Evolutionary conservation across 2,329 filamentous ascomycete species (phyloP), one percentile per base, ranked within the genome.

Genomic region (Paecilomyces formosus): DNA sequence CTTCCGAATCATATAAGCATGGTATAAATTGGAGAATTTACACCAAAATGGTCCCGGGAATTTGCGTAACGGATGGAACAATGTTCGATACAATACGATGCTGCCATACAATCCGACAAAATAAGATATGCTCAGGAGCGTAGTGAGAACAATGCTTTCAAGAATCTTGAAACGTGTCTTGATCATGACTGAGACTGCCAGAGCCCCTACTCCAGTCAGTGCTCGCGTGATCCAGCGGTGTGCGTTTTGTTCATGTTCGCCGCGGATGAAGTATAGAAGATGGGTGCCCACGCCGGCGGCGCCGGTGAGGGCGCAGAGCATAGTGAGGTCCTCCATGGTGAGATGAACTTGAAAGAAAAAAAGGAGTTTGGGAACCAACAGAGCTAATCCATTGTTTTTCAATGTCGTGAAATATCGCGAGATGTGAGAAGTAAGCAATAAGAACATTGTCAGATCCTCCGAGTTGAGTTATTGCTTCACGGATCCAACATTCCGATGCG

Each of bases 31-130:
- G 21, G 60, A 57, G 1, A 59, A 26, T 21, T n/a, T 53, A 1
- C 55, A 53, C 1, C 55, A 18, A 15, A 58, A 55, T 21, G 62
- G 58, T 13, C 62, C 62, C 1, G 62, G 62, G 39, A 64, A 64
- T 26, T 24, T 21, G 11, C 58, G 57, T 39, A 64, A 35, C 11
- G 28, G 62, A 54, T 60, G 57, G 26, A 64, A 64, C 39, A 61
- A 54, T 9, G 35, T 13, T 35, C 62, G 58, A 39, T 64, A 64
- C 24, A 61, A 30, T 8, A 64, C 12, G 35, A 64, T 51, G 58
- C 60, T 63, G 8, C 30, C 55, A 53, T 58, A 64, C 7, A 64
- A 13, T 5, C 54, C 62, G 24, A 12, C n/a, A n/a, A 64, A 57
- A 28, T 56, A 64, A 24, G 30, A 57, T 12, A 15, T 35, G 18